Base-by-base conservation (phyloP, 2,329 filamentous ascomycete species). In the Microcyclospora tardicrescens region DNA sequence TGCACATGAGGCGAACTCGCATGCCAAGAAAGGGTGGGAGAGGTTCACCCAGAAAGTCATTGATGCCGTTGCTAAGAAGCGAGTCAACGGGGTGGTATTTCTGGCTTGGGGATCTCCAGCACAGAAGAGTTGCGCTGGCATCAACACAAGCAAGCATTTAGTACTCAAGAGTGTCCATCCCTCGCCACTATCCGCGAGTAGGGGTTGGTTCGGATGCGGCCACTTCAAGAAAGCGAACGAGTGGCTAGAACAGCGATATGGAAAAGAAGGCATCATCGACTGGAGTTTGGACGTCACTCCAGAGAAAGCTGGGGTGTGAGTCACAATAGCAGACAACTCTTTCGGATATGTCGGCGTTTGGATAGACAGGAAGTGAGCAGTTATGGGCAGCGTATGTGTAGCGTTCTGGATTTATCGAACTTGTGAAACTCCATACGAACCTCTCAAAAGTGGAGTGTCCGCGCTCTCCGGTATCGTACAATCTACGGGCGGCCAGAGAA, bases 81-180 rank as follows among this genome's bases (percentile, higher is more conserved):
- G 86, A 33, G 78, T 74, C 0, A 69, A 72, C 19, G 91, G 91
- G 2, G 89, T 98, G 1, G 91, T 95, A 4, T 98, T 95, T 57
- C 66, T 98, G 61, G 89, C 89, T 1, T 98, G 91, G 91, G 91
- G 91, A 12, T 77, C 69, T 5, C 84, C 85, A 1, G 91, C 91
- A 0, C 81, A 79, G 40, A 82, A 84, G 64, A 69, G 87, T 40
- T 84, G 93, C 15, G 64, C 71, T 32, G 81, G 77, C 49, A 71
- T 96, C 37, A 81, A 91, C 55, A 67, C 62, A 36, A 69, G 74
- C 47, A 79, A 72, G 52, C 89, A 98, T 64, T 70, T 84, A 34
- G 84, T 98, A 29, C 67, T 98, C 47, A 79, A 81, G 62, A 82
- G 79, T 53, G 86, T 87, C 36, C 91, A 98, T 63, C 91, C 91